Conservation (phyloP, 2,329 filamentous ascomycete genomes). For the Tricladium varicosporioides region DNA sequence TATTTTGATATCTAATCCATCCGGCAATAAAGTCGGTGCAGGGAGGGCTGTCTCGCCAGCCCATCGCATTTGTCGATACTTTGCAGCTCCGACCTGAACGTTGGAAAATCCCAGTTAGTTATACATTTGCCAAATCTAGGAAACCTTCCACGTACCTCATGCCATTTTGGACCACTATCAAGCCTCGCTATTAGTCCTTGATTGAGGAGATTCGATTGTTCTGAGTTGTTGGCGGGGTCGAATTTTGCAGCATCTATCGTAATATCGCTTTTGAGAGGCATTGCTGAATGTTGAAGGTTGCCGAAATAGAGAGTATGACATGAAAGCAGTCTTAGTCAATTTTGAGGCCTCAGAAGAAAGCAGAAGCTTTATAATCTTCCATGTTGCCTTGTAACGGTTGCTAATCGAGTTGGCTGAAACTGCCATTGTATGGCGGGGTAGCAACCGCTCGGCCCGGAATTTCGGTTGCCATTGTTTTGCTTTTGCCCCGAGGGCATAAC, state of each 20-base stretch:
- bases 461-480: background rate
- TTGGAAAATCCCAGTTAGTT: background rate
- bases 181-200: constrained; percentile 28
- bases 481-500: background rate
- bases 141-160: constrained; percentile 38
- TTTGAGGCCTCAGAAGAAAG: background rate
- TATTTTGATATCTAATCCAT: constrained; percentile 45
- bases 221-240: constrained; percentile 37
- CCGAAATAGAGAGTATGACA: background rate
- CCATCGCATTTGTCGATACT: constrained; percentile 52
- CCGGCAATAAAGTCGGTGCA: constrained; percentile 43
- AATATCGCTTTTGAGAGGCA: constrained; percentile 40
- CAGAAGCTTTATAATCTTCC: background rate
- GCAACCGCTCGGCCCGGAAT: background rate
- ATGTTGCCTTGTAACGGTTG: background rate
- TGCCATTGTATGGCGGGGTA: background rate
- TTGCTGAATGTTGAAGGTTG: constrained; percentile 16
- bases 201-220: constrained; percentile 44
- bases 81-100: constrained; percentile 47
- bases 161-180: constrained; percentile 47
- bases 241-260: constrained; percentile 43
- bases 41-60: constrained; percentile 52
- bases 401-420: background rate
- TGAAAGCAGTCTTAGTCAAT: background rate
- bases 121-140: background rate